phyloP scores from a whole-genome alignment of 2,329 filamentous ascomycete genomes.

The Onygenales sp. region DNA sequence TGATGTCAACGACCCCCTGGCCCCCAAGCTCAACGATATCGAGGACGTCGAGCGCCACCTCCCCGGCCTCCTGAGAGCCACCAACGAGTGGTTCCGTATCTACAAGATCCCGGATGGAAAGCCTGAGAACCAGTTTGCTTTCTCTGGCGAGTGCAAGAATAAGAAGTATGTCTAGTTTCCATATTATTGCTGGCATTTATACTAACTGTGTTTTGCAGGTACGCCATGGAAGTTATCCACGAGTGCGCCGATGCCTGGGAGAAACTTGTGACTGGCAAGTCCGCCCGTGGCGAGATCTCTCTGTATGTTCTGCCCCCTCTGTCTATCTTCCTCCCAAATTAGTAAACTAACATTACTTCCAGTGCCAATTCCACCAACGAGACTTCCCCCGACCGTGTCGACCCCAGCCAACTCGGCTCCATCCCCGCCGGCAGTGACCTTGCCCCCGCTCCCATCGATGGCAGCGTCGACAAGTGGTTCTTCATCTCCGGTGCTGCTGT shows the following conservation, averaged over 20 bases:
- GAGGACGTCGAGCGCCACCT: constrained; percentile 99
- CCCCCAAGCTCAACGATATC: constrained; percentile 92
- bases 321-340: background rate
- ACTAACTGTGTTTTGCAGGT: constrained; percentile 39
- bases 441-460: constrained; percentile 78
- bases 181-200: background rate
- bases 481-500: constrained; percentile 96
- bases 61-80: constrained; percentile 89
- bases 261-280: constrained; percentile 87
- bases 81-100: constrained; percentile 99
- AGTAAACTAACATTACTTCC: constrained; percentile 8
- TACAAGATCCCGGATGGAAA: constrained; percentile 99
- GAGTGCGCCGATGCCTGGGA: constrained; percentile 98
- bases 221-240: constrained; percentile 88
- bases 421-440: constrained; percentile 75
- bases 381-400: constrained; percentile 64
- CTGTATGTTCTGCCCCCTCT: constrained; percentile 53
- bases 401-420: constrained; percentile 59
- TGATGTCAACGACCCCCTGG: constrained; percentile 93
- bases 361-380: constrained; percentile 73
- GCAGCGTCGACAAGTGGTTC: constrained; percentile 99
- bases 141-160: constrained; percentile 99
- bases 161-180: constrained; percentile 55
- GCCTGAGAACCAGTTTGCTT: constrained; percentile 99
- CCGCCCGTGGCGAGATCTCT: constrained; percentile 63